These are phyloP conservation scores for Phoenix roebelenii DNA, from an alignment of 176 grass and related monocot species.

Conservation along the genomic window DNA sequence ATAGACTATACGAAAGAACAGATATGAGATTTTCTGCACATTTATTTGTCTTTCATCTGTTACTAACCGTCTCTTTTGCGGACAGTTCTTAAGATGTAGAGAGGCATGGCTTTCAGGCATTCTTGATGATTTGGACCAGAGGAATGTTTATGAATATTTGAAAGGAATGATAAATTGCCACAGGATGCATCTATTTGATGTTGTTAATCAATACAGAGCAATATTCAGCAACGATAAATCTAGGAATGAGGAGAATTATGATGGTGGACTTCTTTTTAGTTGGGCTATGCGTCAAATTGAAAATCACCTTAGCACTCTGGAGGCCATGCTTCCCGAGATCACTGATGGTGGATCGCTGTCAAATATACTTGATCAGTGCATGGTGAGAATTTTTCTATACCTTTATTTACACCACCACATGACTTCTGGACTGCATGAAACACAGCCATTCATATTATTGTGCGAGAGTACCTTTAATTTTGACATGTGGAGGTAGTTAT, in stretches of 20 bases:
- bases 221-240: conserved; percentile 99
- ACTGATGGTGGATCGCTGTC: conserved; percentile 82
- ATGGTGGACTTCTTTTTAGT: conserved; percentile 87
- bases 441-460: too few species aligned
- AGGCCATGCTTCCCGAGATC: conserved; percentile 90
- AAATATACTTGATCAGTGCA: conserved; percentile 80
- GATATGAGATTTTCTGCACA: too few species aligned
- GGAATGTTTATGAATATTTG: conserved; percentile 84
- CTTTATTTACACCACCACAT: too few species aligned
- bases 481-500: background rate
- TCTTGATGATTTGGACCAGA: conserved; percentile 85
- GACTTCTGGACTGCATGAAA: too few species aligned
- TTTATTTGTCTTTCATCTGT: conserved; percentile 25
- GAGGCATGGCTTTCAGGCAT: conserved; percentile 89
- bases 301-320: conserved; percentile 71
- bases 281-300: conserved; percentile 96
- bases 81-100: conserved; percentile 93
- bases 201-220: conserved; percentile 94
- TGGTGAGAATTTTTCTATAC: conserved; percentile 47
- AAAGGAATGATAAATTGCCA: conserved; percentile 86
- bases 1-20: too few species aligned
- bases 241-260: conserved; percentile 74
- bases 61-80: background rate
- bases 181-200: conserved; percentile 83
- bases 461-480: too few species aligned